A percentile compares a stretch with the other conserved stretches of the same genome.
Evolutionary conservation across 441 rosid genomes (phyloP).

Genomic region (Populus hybrid): DNA sequence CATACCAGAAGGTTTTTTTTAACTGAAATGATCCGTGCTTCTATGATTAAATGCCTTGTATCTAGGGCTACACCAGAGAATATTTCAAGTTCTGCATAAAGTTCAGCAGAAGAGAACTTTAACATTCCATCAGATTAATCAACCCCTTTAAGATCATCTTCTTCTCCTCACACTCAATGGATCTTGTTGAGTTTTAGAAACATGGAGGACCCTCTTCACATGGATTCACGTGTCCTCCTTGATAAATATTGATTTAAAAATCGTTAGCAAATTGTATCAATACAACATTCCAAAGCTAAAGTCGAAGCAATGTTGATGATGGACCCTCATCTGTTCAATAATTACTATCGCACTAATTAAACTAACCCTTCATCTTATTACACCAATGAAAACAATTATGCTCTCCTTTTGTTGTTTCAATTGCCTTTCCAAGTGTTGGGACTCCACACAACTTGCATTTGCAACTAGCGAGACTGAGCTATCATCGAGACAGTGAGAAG

Average conservation of each 20-base stretch:
- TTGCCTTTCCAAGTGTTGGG: slow-evolving; percentile 25
- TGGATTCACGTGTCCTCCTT: slow-evolving; percentile 41
- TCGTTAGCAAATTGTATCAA: slow-evolving; percentile 14
- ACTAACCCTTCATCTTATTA: background rate
- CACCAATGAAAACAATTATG: slow-evolving; percentile 11
- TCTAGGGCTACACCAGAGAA: background rate
- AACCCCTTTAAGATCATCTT: background rate
- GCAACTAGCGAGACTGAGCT: slow-evolving; percentile 3
- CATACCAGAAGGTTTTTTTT: no score
- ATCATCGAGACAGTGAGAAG: slow-evolving; percentile 18
- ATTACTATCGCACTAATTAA: slow-evolving; percentile 20
- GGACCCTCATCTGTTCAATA: slow-evolving; percentile 35
- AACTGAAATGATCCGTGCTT: no score
- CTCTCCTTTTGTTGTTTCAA: slow-evolving; percentile 19
- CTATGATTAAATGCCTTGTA: no score
- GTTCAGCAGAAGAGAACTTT: background rate
- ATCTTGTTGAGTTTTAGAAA: slow-evolving; percentile 13
- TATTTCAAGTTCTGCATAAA: background rate
- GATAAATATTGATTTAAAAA: slow-evolving; percentile 24
- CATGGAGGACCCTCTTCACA: slow-evolving; percentile 53
- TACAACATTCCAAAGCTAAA: slow-evolving; percentile 27
- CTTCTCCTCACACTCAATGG: slow-evolving; percentile 13
- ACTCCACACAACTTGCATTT: slow-evolving; percentile 15
- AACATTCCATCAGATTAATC: background rate
- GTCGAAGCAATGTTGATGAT: slow-evolving; percentile 22